Conservation (phyloP, 345 rosid genomes). For the Sapria himalayana region DNA sequence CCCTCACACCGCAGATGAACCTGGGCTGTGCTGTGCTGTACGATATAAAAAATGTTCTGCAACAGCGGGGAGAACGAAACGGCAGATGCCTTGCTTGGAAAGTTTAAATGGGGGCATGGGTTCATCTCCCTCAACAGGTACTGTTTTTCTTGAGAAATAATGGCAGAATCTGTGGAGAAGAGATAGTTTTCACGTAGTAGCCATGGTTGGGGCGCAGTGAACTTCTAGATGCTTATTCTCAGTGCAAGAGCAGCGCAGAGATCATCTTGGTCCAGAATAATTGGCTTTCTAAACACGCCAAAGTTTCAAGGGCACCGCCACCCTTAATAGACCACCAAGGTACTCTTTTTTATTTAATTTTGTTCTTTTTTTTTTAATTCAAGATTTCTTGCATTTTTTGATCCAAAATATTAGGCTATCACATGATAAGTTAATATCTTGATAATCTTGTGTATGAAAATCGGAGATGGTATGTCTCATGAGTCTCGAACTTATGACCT, state of each 20-base stretch:
- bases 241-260: constrained; percentile 55
- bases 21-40: too few relatives aligned
- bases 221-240: constrained; percentile 61
- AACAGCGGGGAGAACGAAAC: constrained; percentile 81
- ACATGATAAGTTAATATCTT: too few relatives aligned
- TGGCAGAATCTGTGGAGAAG: too few relatives aligned
- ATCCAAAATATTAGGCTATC: too few relatives aligned
- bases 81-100: constrained; percentile 56
- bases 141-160: background rate
- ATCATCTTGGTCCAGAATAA: constrained; percentile 63
- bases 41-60: background rate
- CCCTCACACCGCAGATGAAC: too few relatives aligned
- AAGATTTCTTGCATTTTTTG: too few relatives aligned
- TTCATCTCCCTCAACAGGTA: constrained; percentile 85
- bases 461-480: too few relatives aligned
- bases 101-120: constrained; percentile 99
- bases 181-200: too few relatives aligned
- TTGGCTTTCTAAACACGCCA: constrained; percentile 68
- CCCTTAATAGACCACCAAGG: constrained; percentile 29
- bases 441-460: too few relatives aligned
- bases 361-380: too few relatives aligned
- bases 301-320: constrained; percentile 26
- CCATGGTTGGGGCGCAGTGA: constrained; percentile 67
- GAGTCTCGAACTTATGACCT: too few relatives aligned
- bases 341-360: constrained; percentile 7